A percentile compares a stretch with the other conserved stretches of the same genome.
Conservation (phyloP, 345 rosid genomes). For the Carallia pectinifolia region DNA sequence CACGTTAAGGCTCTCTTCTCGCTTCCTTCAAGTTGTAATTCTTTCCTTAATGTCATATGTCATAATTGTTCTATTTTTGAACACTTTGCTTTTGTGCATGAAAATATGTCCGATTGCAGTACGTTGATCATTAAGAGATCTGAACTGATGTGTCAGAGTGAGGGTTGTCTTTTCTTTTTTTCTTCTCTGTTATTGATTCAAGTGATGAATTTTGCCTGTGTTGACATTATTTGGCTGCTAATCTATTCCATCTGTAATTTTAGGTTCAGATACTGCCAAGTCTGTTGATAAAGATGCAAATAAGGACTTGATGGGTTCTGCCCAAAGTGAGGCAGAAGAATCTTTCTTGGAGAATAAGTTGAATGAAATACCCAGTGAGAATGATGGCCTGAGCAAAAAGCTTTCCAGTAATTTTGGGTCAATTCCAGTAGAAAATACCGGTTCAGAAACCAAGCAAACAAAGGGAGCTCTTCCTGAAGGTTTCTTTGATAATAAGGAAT, state of each 20-base stretch:
- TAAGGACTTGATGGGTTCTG: constrained; percentile 12
- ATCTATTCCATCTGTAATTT: not conserved
- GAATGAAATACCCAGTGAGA: constrained; percentile 22
- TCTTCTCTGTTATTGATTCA: too few relatives aligned
- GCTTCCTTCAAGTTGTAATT: not conserved
- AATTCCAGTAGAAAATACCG: constrained; percentile 23
- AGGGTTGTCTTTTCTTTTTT: not conserved
- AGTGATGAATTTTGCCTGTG: too few relatives aligned
- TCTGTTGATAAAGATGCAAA: constrained; percentile 9
- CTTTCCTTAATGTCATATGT: not conserved
- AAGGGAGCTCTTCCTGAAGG: constrained; percentile 88
- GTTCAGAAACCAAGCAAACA: constrained; percentile 43
- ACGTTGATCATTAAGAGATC: not conserved
- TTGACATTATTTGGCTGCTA: not conserved
- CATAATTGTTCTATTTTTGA: too few relatives aligned
- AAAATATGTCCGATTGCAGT: not conserved
- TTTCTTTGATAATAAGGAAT: constrained; percentile 92
- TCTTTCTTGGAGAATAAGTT: constrained; percentile 19
- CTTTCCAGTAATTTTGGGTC: constrained; percentile 33
- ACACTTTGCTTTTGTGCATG: not conserved
- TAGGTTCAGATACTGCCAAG: constrained; percentile 10
- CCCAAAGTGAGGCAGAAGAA: constrained; percentile 11
- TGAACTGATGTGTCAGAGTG: not conserved
- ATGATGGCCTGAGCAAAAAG: constrained; percentile 17
- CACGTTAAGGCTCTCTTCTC: too few relatives aligned